Conservation (phyloP, 257 asterid species). For the Gynochthodes officinalis region DNA sequence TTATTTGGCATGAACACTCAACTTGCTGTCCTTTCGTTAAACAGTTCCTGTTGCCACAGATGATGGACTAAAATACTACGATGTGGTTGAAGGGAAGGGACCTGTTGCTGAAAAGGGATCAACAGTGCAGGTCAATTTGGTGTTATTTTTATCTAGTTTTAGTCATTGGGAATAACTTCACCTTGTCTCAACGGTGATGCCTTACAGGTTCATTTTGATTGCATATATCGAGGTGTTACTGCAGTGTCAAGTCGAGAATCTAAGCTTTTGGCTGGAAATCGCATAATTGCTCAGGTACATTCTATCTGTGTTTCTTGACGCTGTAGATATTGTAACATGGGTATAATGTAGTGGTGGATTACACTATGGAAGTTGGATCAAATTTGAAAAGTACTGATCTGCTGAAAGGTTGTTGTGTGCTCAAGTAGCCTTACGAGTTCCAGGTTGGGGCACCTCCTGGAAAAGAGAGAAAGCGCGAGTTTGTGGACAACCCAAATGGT, state of each 20-base stretch:
- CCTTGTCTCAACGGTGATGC: slow-evolving; percentile 19
- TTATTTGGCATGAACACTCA: neutral
- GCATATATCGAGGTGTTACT: slow-evolving; percentile 85
- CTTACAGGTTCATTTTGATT: slow-evolving; percentile 84
- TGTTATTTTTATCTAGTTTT: slow-evolving; percentile 6
- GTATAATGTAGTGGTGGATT: neutral
- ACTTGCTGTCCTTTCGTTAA: slow-evolving; percentile 9
- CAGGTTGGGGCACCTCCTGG: slow-evolving; percentile 92
- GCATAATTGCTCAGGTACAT: slow-evolving; percentile 83
- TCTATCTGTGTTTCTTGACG: neutral
- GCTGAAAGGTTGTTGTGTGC: slow-evolving; percentile 16
- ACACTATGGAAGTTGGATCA: neutral
- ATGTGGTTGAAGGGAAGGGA: slow-evolving; percentile 79
- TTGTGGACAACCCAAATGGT: slow-evolving; percentile 89
- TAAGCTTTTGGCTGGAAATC: slow-evolving; percentile 89
- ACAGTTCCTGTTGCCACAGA: slow-evolving; percentile 48
- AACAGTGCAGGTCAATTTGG: slow-evolving; percentile 59
- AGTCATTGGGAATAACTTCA: neutral
- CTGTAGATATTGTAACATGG: neutral
- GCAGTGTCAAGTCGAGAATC: slow-evolving; percentile 95
- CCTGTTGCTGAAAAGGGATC: slow-evolving; percentile 76
- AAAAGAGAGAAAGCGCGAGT: slow-evolving; percentile 91
- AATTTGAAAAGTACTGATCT: slow-evolving; percentile 27
- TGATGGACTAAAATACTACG: slow-evolving; percentile 85
- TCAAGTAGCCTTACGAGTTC: slow-evolving; percentile 86